Evolutionary conservation across 202 grass and related monocot genomes (phyloP).

Genomic region (Zizania palustris): DNA sequence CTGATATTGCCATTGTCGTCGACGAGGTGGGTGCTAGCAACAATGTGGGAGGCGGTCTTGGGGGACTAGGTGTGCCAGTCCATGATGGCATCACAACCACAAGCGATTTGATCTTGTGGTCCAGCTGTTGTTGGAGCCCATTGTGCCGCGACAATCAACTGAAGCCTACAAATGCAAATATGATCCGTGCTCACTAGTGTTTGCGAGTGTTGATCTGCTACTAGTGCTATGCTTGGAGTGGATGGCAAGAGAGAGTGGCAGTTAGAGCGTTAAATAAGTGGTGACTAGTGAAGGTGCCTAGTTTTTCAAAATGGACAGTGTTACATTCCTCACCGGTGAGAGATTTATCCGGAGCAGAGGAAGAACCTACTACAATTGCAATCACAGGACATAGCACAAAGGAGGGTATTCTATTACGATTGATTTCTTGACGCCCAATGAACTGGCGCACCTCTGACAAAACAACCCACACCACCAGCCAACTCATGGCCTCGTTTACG

Average conservation of each 20-base stretch:
- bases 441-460: no score
- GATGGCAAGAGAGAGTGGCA: constrained; percentile 2
- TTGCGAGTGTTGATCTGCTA: no score
- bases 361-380: no score
- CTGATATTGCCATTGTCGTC: constrained; percentile 49
- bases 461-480: no score
- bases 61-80: constrained; percentile 80
- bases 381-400: no score
- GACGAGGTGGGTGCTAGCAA: constrained; percentile 41
- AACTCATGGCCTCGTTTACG: no score
- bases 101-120: constrained; percentile 49
- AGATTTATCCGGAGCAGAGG: no score
- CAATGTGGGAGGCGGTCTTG: constrained; percentile 48
- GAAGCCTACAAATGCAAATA: not conserved
- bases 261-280: constrained; percentile 46
- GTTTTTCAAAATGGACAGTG: no score
- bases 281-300: no score
- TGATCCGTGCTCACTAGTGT: not conserved
- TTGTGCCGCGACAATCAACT: constrained; percentile 1
- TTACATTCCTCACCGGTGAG: no score
- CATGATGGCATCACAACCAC: constrained; percentile 53
- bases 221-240: constrained; percentile 19
- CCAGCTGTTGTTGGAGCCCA: constrained; percentile 61
- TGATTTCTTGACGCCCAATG: no score
- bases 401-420: no score